These are phyloP conservation scores for Crithidia sp. DNA, from an alignment of 208 protist species.

Conservation along the genomic window DNA sequence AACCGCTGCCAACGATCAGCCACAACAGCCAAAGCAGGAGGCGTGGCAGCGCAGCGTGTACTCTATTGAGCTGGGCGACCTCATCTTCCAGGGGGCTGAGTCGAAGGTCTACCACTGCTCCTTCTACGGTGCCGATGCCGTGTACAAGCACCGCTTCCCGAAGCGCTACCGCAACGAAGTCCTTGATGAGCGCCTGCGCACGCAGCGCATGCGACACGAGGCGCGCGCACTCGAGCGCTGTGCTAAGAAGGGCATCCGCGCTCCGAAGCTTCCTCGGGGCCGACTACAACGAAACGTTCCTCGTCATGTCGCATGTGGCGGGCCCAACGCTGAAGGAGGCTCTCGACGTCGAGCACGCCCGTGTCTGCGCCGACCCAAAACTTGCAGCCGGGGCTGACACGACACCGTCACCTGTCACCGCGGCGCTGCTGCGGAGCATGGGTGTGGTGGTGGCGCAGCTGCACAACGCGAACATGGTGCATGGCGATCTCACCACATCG, in stretches of 20 bases:
- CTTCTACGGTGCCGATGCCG: conserved; percentile 63
- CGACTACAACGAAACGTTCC: conserved; percentile 49
- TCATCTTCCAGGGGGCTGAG: conserved; percentile 80
- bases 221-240: conserved; percentile 70
- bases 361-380: background rate
- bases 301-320: conserved; percentile 86
- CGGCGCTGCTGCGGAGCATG: conserved; percentile 66
- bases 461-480: conserved; percentile 93
- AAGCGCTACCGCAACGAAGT: conserved; percentile 78
- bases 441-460: conserved; percentile 89
- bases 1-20: background rate
- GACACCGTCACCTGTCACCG: conserved; percentile 31
- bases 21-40: background rate
- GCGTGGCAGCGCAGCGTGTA: conserved; percentile 9
- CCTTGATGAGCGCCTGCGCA: conserved; percentile 77
- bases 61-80: conserved; percentile 23
- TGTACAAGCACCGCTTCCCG: conserved; percentile 79
- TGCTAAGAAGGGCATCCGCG: conserved; percentile 60
- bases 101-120: conserved; percentile 72
- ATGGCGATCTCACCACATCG: conserved; percentile 98
- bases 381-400: background rate
- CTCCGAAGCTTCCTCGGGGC: conserved; percentile 74
- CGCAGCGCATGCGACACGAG: conserved; percentile 85
- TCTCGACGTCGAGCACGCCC: conserved; percentile 46
- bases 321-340: conserved; percentile 72